Conservation (phyloP, 2,329 filamentous ascomycete genomes). For the Penicillium verrucosum region DNA sequence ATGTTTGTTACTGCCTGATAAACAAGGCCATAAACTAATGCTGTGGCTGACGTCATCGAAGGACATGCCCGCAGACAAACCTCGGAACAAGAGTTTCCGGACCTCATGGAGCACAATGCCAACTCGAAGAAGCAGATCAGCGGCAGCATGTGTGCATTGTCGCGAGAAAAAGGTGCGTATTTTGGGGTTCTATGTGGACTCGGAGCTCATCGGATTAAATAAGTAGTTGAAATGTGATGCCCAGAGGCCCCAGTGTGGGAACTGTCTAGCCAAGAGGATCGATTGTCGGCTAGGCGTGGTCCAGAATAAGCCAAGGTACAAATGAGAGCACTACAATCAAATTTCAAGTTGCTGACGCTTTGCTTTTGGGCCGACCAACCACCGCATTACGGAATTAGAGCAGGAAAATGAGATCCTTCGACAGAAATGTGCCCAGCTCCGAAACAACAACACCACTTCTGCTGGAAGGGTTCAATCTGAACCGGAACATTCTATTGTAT, state of each 20-base stretch:
- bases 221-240: constrained; percentile 51
- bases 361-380: constrained; percentile 25
- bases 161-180: constrained; percentile 34
- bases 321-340: not conserved
- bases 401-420: constrained; percentile 26
- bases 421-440: constrained; percentile 11
- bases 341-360: not conserved
- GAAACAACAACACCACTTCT: not conserved
- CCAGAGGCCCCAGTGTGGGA: constrained; percentile 46
- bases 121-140: constrained; percentile 18
- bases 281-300: constrained; percentile 45
- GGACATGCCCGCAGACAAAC: not conserved
- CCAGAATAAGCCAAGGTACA: constrained; percentile 26
- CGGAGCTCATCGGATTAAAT: not conserved
- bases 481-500: constrained; percentile 4
- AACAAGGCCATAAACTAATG: not conserved
- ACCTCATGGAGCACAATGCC: constrained; percentile 14
- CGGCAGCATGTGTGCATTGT: constrained; percentile 39
- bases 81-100: constrained; percentile 9
- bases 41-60: constrained; percentile 1
- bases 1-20: not conserved
- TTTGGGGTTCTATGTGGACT: not conserved
- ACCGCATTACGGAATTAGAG: constrained; percentile 25
- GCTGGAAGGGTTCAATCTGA: constrained; percentile 1
- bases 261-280: constrained; percentile 47